Evolutionary conservation across 2,329 filamentous ascomycete species (phyloP).

Genomic region (Arthrobotrys iridis): DNA sequence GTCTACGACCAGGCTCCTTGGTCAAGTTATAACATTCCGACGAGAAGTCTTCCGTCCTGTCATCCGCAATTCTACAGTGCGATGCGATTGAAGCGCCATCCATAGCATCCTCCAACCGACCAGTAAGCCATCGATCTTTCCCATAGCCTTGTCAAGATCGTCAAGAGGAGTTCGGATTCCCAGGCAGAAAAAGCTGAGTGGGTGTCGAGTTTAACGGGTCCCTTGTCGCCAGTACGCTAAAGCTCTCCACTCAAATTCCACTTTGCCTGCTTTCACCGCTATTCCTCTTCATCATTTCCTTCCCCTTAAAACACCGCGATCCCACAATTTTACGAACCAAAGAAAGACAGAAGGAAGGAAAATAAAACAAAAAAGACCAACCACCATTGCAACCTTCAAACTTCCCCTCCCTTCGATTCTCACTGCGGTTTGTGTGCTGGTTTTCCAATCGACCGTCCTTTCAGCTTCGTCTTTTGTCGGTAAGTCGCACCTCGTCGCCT

Average conservation of each 20-base stretch:
- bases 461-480: slow-evolving; percentile 30
- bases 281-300: slow-evolving; percentile 25
- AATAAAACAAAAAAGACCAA: slow-evolving; percentile 15
- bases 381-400: slow-evolving; percentile 15
- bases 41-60: slow-evolving; percentile 18
- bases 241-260: slow-evolving; percentile 44
- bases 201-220: slow-evolving; percentile 25
- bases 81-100: slow-evolving; percentile 12
- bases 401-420: slow-evolving; percentile 37
- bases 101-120: background rate
- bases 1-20: slow-evolving; percentile 42
- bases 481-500: slow-evolving; percentile 46
- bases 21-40: slow-evolving; percentile 2
- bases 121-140: background rate
- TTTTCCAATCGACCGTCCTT: slow-evolving; percentile 35
- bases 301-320: slow-evolving; percentile 49
- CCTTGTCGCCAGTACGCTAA: slow-evolving; percentile 49
- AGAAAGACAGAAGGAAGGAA: too few relatives aligned
- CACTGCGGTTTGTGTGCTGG: slow-evolving; percentile 39
- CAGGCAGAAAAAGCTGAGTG: slow-evolving; percentile 22
- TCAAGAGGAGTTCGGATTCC: too few relatives aligned
- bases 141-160: background rate
- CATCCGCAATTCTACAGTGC: background rate
- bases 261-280: slow-evolving; percentile 12
- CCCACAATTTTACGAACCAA: slow-evolving; percentile 49